Evolutionary conservation across 2,329 filamentous ascomycete species (phyloP).

Genomic region (Chaetomium olivaceum): DNA sequence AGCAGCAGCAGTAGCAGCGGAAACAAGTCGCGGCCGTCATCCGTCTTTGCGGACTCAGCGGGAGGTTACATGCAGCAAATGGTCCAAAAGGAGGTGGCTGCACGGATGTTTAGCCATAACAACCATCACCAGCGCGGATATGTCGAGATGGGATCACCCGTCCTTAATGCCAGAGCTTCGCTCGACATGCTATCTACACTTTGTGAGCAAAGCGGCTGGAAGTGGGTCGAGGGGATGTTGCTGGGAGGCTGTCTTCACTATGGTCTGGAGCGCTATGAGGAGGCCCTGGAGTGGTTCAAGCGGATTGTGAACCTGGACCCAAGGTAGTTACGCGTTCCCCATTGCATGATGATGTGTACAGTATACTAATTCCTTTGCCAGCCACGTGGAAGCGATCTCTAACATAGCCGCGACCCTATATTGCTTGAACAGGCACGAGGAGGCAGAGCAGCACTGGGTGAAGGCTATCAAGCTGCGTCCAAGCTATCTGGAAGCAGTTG

Average conservation of each 20-base stretch:
- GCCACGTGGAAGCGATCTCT: conserved; percentile 89
- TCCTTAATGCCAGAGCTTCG: conserved; percentile 63
- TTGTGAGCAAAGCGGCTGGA: conserved; percentile 78
- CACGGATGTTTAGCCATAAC: conserved; percentile 27
- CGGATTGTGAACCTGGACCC: conserved; percentile 59
- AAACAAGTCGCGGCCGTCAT: conserved; percentile 16
- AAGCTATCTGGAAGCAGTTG: conserved; percentile 89
- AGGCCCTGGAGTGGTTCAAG: conserved; percentile 73
- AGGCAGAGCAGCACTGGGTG: conserved; percentile 85
- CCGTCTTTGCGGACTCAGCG: conserved; percentile 18
- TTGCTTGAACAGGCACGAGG: conserved; percentile 75
- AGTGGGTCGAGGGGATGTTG: conserved; percentile 91
- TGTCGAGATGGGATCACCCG: conserved; percentile 41
- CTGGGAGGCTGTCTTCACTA: conserved; percentile 90
- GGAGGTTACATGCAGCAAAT: conserved; percentile 28
- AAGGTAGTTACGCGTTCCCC: conserved; percentile 46
- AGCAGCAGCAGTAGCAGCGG: conserved; percentile 20
- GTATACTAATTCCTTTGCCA: conserved; percentile 40
- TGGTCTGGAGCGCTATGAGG: conserved; percentile 79
- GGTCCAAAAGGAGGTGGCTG: conserved; percentile 29
- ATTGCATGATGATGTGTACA: not conserved
- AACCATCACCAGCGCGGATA: conserved; percentile 26
- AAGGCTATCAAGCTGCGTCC: conserved; percentile 80
- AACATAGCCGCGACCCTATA: conserved; percentile 89
- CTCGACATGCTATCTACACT: conserved; percentile 71